phyloP scores from a whole-genome alignment of 345 rosid genomes.

The Excoecaria cochinchinensis region DNA sequence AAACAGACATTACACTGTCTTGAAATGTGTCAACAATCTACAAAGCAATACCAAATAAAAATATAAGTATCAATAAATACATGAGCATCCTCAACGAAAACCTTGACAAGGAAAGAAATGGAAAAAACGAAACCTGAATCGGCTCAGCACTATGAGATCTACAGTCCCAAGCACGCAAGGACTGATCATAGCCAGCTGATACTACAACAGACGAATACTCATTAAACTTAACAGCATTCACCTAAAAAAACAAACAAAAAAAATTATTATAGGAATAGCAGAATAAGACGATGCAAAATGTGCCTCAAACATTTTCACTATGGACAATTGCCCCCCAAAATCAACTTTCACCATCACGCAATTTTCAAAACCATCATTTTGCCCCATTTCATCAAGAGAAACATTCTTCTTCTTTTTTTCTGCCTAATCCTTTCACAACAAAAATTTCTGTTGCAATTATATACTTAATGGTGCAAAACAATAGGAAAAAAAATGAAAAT shows the following conservation, averaged over 20 bases:
- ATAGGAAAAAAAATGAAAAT: too few species aligned
- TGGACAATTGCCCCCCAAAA: too few species aligned
- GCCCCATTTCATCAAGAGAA: too few species aligned
- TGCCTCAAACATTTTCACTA: too few species aligned
- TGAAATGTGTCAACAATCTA: slow-evolving; percentile 80
- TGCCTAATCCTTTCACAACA: too few species aligned
- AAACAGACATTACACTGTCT: slow-evolving; percentile 95
- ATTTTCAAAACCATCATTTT: too few species aligned
- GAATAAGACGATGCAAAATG: too few species aligned
- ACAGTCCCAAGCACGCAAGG: slow-evolving; percentile 94
- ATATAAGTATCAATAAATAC: not conserved
- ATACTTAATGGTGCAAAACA: too few species aligned
- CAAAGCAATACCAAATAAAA: slow-evolving; percentile 9
- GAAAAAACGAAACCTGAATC: slow-evolving; percentile 76
- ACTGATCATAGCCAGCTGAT: slow-evolving; percentile 93
- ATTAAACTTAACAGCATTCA: slow-evolving; percentile 87
- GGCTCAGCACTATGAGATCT: slow-evolving; percentile 94
- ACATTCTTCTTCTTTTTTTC: too few species aligned
- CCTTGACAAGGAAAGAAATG: not conserved
- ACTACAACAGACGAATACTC: slow-evolving; percentile 78
- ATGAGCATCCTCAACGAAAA: not conserved
- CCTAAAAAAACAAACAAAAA: slow-evolving; percentile 38
- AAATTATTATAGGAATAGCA: not conserved
- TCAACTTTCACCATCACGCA: too few species aligned
- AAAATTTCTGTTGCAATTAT: too few species aligned